These are phyloP conservation scores for Aspergillus floridensis DNA, from an alignment of 2,329 filamentous ascomycete genomes.

Conservation along the genomic window DNA sequence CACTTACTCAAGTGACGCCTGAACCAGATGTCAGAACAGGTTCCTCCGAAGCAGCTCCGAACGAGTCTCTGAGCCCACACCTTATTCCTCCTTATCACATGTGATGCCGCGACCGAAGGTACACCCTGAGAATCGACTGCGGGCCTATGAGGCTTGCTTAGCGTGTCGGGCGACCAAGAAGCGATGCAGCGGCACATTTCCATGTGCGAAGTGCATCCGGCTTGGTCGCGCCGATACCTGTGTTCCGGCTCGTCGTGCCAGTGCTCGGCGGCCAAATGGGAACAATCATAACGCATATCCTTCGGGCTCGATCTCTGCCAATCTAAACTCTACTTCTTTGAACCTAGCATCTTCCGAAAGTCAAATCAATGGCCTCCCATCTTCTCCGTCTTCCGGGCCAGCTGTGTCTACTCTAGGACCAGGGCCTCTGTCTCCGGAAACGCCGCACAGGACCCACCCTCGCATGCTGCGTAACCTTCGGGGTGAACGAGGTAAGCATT, in stretches of 20 bases:
- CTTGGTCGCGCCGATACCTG: conserved; percentile 44
- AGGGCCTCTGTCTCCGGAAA: conserved; percentile 27
- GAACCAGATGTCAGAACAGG: background rate
- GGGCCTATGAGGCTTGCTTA: conserved; percentile 51
- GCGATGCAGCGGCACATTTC: conserved; percentile 50
- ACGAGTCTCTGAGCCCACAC: background rate
- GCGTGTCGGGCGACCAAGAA: conserved; percentile 52
- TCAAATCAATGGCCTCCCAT: conserved; percentile 13
- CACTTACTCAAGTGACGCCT: too few relatives aligned
- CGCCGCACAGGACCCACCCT: conserved; percentile 31
- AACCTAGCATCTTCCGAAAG: background rate
- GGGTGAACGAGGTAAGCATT: conserved; percentile 50
- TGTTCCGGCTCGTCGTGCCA: conserved; percentile 21
- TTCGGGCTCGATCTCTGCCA: background rate
- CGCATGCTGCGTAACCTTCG: conserved; percentile 53
- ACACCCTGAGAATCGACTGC: conserved; percentile 48
- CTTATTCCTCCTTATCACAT: background rate
- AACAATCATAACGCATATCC: background rate
- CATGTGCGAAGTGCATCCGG: conserved; percentile 49
- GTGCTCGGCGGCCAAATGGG: background rate
- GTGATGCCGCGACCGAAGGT: conserved; percentile 55
- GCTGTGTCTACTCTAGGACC: background rate
- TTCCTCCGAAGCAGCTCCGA: background rate
- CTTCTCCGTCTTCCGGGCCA: background rate
- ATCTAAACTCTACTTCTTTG: background rate